A percentile compares a stretch with the other conserved stretches of the same genome.
Evolutionary conservation across 1,284 basidiomycete species (phyloP).

Genomic region (Termitomyces sp.): DNA sequence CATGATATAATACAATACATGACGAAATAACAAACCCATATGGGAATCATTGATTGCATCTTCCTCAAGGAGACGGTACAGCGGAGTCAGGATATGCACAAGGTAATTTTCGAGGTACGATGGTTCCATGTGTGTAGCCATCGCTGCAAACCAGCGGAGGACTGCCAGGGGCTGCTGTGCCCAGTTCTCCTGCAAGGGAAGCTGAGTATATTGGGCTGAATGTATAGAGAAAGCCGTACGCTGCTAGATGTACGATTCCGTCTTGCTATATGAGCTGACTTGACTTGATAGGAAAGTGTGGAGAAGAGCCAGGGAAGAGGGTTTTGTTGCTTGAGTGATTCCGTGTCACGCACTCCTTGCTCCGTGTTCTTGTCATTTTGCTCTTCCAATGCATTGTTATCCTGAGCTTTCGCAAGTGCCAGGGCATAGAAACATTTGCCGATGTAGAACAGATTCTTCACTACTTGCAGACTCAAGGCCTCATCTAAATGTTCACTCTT

Average conservation of each 20-base stretch:
- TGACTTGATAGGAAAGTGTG: slow-evolving; percentile 85
- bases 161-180: slow-evolving; percentile 74
- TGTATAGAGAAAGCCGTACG: slow-evolving; percentile 32
- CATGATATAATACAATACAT: not conserved
- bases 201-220: slow-evolving; percentile 5
- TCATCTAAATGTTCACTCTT: slow-evolving; percentile 81
- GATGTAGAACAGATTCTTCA: slow-evolving; percentile 92
- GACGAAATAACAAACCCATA: slow-evolving; percentile 60
- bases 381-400: slow-evolving; percentile 10
- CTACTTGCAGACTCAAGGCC: slow-evolving; percentile 75
- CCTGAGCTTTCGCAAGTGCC: slow-evolving; percentile 23
- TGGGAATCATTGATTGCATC: slow-evolving; percentile 72
- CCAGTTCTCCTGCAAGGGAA: slow-evolving; percentile 50
- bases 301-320: slow-evolving; percentile 92
- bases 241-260: slow-evolving; percentile 44
- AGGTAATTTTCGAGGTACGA: slow-evolving; percentile 63
- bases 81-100: slow-evolving; percentile 80
- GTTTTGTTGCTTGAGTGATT: slow-evolving; percentile 35
- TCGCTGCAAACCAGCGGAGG: slow-evolving; percentile 93
- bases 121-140: slow-evolving; percentile 68
- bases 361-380: slow-evolving; percentile 28
- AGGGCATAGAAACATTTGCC: slow-evolving; percentile 76
- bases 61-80: slow-evolving; percentile 86
- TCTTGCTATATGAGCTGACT: slow-evolving; percentile 66
- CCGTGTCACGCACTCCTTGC: slow-evolving; percentile 25